Base-by-base conservation (phyloP, 1,139 yeast species). In the Spathaspora sp. region DNA sequence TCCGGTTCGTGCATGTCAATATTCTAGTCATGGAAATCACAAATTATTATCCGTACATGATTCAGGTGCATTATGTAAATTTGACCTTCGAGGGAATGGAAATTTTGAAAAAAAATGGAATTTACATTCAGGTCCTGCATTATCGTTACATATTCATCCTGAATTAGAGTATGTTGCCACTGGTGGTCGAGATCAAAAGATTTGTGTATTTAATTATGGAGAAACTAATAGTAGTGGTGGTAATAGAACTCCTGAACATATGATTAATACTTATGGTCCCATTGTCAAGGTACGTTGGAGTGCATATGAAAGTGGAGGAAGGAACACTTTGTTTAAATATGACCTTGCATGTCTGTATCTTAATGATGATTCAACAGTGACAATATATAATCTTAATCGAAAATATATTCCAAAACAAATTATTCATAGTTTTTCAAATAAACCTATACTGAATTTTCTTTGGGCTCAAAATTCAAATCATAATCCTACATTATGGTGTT, bases 121-220 rank as follows among this genome's bases (percentile, higher is more conserved):
- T 57, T 95, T 96, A 2, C 99, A 93, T 62, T 80, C 93, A 1
- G 96, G 96, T 0, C 95, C 96, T 1, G 98, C 96, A 0, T 71
- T 91, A 17, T 82, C 96, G 1, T 66, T 93, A 8, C 90, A 89
- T 58, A 90, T 96, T 82, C 97, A 91, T 59, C 95, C 96, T 0
- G 86, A 83, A 42, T 67, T 78, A 38, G 96, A 90, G 53, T 88
- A 84, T 56, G 80, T 93, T 15, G 84, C 86, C 2, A 89, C 97
- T 10, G 98, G 98, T 16, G 99, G 99, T 9, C 74, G 97, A 56
- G 99, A 93, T 65, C 88, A 82, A 52, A 85, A 84, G 53, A 74
- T 89, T 39, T 89, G 89, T 53, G 80, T 88, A 1, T 89, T 96
- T 91, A 86, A 86, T 58, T 74, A 68, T 52, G 64, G 70, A 2